phyloP scores from a whole-genome alignment of 176 grass and related monocot genomes.

The Rhynchospora tenuis region DNA sequence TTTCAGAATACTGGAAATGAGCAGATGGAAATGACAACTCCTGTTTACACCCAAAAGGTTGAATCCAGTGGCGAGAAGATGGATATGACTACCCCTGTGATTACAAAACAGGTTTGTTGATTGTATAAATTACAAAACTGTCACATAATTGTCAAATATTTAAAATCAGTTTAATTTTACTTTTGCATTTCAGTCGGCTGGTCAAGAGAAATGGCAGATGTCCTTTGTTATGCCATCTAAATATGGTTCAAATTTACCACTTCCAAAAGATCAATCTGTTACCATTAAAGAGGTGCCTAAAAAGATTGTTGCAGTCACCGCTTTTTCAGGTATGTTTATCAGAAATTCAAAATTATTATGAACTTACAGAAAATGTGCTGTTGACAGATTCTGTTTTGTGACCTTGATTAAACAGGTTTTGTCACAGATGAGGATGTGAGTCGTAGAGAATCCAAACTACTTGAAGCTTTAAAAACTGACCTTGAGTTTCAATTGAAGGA shows the following conservation, averaged over 20 bases:
- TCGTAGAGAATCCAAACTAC: slow-evolving; percentile 50
- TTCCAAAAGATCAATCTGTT: slow-evolving; percentile 70
- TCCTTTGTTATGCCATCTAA: slow-evolving; percentile 94
- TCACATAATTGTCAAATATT: neutral
- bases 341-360: neutral
- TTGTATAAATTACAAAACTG: neutral
- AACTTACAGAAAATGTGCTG: neutral
- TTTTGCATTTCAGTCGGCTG: slow-evolving; percentile 28
- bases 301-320: slow-evolving; percentile 59
- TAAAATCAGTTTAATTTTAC: neutral
- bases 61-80: slow-evolving; percentile 45
- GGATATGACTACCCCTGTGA: slow-evolving; percentile 95
- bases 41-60: slow-evolving; percentile 61
- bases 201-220: slow-evolving; percentile 67
- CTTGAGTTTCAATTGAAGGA: slow-evolving; percentile 50
- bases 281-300: slow-evolving; percentile 61
- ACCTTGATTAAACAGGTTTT: slow-evolving; percentile 49
- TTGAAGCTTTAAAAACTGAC: slow-evolving; percentile 54
- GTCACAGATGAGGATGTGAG: slow-evolving; percentile 73
- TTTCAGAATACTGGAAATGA: slow-evolving; percentile 58
- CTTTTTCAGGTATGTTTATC: slow-evolving; percentile 59
- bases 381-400: neutral
- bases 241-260: slow-evolving; percentile 68
- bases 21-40: slow-evolving; percentile 95
- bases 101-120: slow-evolving; percentile 55